Evolutionary conservation across 2,329 filamentous ascomycete genomes (phyloP).

Genomic region (Cryphonectria nitschkei): DNA sequence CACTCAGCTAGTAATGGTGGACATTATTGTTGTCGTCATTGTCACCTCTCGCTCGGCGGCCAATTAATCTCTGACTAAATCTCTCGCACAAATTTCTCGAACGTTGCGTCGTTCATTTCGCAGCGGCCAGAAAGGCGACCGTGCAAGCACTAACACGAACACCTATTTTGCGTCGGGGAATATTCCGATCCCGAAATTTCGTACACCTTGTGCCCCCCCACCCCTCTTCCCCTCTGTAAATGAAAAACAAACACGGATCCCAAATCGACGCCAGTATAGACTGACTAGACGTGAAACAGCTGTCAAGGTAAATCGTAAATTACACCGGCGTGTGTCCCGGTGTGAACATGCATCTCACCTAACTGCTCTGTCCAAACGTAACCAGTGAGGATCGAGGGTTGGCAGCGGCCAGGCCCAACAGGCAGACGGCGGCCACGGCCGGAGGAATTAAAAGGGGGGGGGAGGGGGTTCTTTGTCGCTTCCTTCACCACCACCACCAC

Average conservation of each 20-base stretch:
- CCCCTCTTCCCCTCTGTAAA: too few relatives aligned
- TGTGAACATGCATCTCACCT: not conserved
- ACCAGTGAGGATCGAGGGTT: not conserved
- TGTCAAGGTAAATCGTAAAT: not conserved
- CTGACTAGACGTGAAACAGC: constrained; percentile 16
- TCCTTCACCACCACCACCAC: not conserved
- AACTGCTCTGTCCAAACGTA: not conserved
- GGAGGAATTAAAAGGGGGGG: too few relatives aligned
- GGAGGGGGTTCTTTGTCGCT: not conserved
- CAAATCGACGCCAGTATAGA: not conserved
- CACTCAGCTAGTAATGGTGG: not conserved
- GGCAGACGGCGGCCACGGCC: not conserved
- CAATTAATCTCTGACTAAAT: not conserved
- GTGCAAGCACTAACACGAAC: constrained; percentile 15
- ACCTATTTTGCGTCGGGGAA: not conserved
- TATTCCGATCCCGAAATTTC: not conserved
- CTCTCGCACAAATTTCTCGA: not conserved
- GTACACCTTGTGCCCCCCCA: constrained; percentile 14
- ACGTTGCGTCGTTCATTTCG: constrained; percentile 16
- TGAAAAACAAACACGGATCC: not conserved
- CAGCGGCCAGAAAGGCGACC: not conserved
- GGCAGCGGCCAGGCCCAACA: not conserved
- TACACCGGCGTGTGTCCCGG: not conserved
- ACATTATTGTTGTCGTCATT: not conserved
- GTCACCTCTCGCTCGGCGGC: not conserved